Conservation (phyloP, 495 filamentous ascomycete genomes). For the Trichoderma asperelloides region DNA sequence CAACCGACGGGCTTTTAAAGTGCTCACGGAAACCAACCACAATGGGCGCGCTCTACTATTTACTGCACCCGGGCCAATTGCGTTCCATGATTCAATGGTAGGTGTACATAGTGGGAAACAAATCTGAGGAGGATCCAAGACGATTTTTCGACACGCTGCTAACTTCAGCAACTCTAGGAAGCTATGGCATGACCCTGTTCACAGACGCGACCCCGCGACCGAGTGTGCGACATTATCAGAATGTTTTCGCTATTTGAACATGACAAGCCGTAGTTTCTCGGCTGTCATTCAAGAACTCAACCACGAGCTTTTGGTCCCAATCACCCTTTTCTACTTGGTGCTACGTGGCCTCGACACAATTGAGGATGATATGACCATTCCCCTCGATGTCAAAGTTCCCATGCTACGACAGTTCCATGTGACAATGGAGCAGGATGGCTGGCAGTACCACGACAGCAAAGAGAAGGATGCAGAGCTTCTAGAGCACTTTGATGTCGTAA, state of each 20-base stretch:
- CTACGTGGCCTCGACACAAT: slow-evolving; percentile 90
- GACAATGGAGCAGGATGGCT: slow-evolving; percentile 70
- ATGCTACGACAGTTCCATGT: slow-evolving; percentile 74
- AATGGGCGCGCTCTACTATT: slow-evolving; percentile 59
- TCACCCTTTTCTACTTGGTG: slow-evolving; percentile 88
- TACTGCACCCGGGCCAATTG: slow-evolving; percentile 69
- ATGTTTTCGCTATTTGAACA: slow-evolving; percentile 79
- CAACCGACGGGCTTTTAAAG: neutral
- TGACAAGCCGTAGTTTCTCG: slow-evolving; percentile 88
- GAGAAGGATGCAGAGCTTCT: slow-evolving; percentile 92
- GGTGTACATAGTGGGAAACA: slow-evolving; percentile 12
- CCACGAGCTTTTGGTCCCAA: slow-evolving; percentile 81
- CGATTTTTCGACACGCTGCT: neutral
- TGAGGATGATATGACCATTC: slow-evolving; percentile 95
- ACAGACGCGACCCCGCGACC: slow-evolving; percentile 67
- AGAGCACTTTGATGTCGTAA: slow-evolving; percentile 81
- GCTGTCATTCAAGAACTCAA: slow-evolving; percentile 93
- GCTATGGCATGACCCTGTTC: slow-evolving; percentile 89
- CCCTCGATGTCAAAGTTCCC: slow-evolving; percentile 72
- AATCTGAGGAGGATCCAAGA: neutral
- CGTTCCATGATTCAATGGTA: slow-evolving; percentile 91
- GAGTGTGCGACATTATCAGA: slow-evolving; percentile 62
- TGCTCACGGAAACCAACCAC: slow-evolving; percentile 26
- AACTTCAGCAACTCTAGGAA: slow-evolving; percentile 51
- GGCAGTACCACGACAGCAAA: slow-evolving; percentile 79